phyloP scores from a whole-genome alignment of 768 basidiomycete genomes.

The Pseudohyphozyma bogoriensis region DNA sequence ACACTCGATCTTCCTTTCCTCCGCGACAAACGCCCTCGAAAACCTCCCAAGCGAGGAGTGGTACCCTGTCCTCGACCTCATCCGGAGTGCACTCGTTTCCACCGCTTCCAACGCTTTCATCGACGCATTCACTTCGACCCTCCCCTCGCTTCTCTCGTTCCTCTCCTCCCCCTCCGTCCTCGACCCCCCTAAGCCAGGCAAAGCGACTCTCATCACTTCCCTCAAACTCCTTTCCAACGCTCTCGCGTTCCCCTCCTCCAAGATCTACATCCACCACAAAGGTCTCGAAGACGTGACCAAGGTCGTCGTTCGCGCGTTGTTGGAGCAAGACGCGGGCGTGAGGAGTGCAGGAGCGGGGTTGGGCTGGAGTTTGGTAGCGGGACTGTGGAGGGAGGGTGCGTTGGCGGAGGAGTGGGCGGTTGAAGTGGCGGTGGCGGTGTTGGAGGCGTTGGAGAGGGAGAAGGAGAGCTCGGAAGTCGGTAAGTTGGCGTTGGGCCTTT shows the following conservation, averaged over 20 bases:
- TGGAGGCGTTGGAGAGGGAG: slow-evolving; percentile 68
- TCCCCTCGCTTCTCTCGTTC: not conserved
- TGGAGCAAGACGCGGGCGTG: slow-evolving; percentile 15
- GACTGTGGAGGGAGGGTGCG: slow-evolving; percentile 33
- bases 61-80: slow-evolving; percentile 75
- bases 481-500: slow-evolving; percentile 46
- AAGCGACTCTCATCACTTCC: slow-evolving; percentile 38
- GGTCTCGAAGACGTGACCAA: not conserved
- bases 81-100: slow-evolving; percentile 69
- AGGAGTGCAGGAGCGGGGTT: slow-evolving; percentile 11
- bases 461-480: slow-evolving; percentile 67
- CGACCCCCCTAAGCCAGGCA: not conserved
- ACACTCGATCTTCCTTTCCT: not conserved
- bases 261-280: slow-evolving; percentile 24
- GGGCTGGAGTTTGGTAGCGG: slow-evolving; percentile 20
- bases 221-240: slow-evolving; percentile 37
- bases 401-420: slow-evolving; percentile 75
- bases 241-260: slow-evolving; percentile 30
- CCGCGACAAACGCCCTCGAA: slow-evolving; percentile 3
- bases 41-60: slow-evolving; percentile 50
- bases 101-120: not conserved
- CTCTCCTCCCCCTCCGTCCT: slow-evolving; percentile 4
- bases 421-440: slow-evolving; percentile 69
- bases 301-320: slow-evolving; percentile 12
- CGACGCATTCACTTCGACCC: not conserved